phyloP scores from a whole-genome alignment of 2,329 filamentous ascomycete genomes.

The Parascedosporium putredinis region DNA sequence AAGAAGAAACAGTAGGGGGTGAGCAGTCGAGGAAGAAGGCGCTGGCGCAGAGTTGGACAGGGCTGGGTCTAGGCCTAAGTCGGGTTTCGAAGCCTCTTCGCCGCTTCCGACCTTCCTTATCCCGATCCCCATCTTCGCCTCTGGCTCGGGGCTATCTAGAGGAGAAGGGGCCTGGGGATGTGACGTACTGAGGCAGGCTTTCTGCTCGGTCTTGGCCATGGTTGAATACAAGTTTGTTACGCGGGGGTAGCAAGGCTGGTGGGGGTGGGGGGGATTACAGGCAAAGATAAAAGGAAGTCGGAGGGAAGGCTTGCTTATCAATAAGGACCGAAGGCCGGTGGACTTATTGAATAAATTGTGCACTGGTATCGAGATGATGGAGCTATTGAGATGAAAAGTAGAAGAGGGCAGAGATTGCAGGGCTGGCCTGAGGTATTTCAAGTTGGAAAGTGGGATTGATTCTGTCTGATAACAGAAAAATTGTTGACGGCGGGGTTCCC shows the following conservation, averaged over 20 bases:
- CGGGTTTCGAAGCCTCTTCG: neutral
- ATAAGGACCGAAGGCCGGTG: neutral
- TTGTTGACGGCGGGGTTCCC: conserved; percentile 8
- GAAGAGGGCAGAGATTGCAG: conserved; percentile 1
- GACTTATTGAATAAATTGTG: too few relatives aligned
- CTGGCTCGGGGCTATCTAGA: conserved; percentile 4
- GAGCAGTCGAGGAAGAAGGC: neutral
- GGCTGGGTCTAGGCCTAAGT: neutral
- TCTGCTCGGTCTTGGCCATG: conserved; percentile 47
- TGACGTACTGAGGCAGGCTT: conserved; percentile 52
- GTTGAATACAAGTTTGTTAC: conserved; percentile 14
- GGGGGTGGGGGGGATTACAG: neutral
- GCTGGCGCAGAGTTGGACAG: neutral
- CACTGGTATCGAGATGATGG: too few relatives aligned
- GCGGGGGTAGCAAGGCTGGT: conserved; percentile 4
- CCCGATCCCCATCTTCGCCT: neutral
- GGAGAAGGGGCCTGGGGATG: conserved; percentile 19
- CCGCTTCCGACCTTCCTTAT: neutral
- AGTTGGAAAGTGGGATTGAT: conserved; percentile 4
- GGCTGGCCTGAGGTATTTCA: conserved; percentile 1
- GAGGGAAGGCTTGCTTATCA: neutral
- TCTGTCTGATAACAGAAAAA: conserved; percentile 6
- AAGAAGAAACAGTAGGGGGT: neutral
- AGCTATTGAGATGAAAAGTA: neutral
- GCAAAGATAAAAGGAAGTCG: neutral